phyloP scores from a whole-genome alignment of 805 yeast species.

The Sugiyamaella boreocaroliniensis region DNA sequence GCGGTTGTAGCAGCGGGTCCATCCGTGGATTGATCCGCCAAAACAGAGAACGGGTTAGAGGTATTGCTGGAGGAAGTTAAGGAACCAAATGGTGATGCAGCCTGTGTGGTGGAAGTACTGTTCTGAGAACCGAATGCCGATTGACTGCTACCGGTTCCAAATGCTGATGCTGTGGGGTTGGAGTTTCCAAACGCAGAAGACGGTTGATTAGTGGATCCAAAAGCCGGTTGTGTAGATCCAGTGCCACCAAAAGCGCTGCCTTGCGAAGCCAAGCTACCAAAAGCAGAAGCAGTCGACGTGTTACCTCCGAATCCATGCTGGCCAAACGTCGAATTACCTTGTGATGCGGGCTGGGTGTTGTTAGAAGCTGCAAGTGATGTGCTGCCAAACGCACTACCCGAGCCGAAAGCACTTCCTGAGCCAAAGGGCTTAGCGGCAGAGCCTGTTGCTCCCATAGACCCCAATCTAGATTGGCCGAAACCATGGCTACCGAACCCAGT shows the following conservation, averaged over 20 bases:
- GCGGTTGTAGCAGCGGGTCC: neutral
- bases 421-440: neutral
- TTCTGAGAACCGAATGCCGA: constrained; percentile 10
- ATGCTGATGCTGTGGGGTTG: too few species aligned
- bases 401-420: neutral
- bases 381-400: constrained; percentile 21
- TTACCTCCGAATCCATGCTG: neutral
- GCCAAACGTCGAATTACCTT: constrained; percentile 1
- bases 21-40: neutral
- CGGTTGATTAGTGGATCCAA: too few species aligned
- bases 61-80: neutral
- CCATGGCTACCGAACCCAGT: constrained; percentile 24
- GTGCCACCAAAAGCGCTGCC: constrained; percentile 7
- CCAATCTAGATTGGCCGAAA: constrained; percentile 8
- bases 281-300: neutral
- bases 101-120: too few species aligned
- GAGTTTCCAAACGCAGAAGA: too few species aligned
- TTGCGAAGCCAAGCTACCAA: neutral
- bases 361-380: constrained; percentile 8
- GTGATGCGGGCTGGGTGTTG: neutral
- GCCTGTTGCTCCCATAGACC: constrained; percentile 18
- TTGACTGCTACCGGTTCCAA: neutral
- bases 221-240: neutral
- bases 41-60: neutral
- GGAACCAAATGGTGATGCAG: neutral